These are phyloP conservation scores for Penicillium diatomitis DNA, from an alignment of 495 filamentous ascomycete species.

Conservation along the genomic window DNA sequence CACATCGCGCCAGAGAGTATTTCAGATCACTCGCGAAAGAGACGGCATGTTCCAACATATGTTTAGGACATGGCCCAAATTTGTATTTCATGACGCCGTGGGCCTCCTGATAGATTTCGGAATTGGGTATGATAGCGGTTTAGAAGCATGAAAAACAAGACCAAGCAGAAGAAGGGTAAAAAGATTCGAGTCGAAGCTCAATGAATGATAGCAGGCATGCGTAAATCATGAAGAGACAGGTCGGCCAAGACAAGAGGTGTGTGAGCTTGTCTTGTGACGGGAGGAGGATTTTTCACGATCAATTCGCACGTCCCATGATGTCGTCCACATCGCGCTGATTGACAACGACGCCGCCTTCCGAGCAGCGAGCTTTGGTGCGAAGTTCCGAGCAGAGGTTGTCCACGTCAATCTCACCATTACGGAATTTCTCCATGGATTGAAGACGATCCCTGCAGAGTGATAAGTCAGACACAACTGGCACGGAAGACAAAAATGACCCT, in stretches of 20 bases:
- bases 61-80: constrained; percentile 8
- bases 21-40: background rate
- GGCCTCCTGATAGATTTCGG: constrained; percentile 21
- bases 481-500: no score
- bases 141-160: no score
- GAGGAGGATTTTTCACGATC: background rate
- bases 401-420: constrained; percentile 81
- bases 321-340: constrained; percentile 80
- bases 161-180: background rate
- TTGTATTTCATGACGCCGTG: constrained; percentile 18
- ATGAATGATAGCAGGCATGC: constrained; percentile 8
- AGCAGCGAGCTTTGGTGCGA: constrained; percentile 94
- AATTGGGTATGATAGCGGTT: constrained; percentile 15
- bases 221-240: constrained; percentile 16
- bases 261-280: no score
- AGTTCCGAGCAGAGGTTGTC: constrained; percentile 88
- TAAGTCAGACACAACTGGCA: constrained; percentile 1
- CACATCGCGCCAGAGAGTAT: no score
- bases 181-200: constrained; percentile 12
- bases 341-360: constrained; percentile 84
- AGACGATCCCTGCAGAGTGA: constrained; percentile 69
- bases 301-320: constrained; percentile 54
- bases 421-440: constrained; percentile 76
- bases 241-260: background rate
- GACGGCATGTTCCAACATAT: background rate